These are phyloP conservation scores for Fraxinus dipetala DNA, from an alignment of 305 asterid genomes.

Conservation along the genomic window DNA sequence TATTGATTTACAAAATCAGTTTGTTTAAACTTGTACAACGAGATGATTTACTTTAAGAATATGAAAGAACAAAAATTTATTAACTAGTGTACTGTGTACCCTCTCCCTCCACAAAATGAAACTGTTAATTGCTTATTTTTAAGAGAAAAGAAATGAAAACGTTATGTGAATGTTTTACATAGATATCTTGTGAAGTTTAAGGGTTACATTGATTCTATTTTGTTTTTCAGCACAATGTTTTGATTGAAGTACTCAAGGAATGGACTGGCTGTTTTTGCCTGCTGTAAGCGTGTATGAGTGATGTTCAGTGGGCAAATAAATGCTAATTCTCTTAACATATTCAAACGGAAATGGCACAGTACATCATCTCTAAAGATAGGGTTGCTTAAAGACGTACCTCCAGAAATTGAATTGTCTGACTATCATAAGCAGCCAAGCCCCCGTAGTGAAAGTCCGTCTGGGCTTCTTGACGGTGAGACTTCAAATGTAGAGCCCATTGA, in stretches of 20 bases:
- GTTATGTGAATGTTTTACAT: background rate
- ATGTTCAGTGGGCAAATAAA: conserved; percentile 78
- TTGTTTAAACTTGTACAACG: background rate
- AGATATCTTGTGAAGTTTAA: background rate
- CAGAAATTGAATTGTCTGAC: conserved; percentile 83
- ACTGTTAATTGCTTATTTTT: background rate
- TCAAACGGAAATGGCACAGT: conserved; percentile 58
- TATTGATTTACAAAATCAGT: background rate
- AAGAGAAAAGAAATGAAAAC: background rate
- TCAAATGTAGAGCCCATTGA: conserved; percentile 67
- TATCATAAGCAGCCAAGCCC: conserved; percentile 74
- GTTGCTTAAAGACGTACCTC: conserved; percentile 59
- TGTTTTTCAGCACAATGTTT: conserved; percentile 42
- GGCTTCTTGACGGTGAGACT: conserved; percentile 77
- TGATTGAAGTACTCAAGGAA: conserved; percentile 42
- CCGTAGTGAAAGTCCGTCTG: conserved; percentile 91
- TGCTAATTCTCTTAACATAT: conserved; percentile 54
- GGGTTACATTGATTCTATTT: conserved; percentile 10
- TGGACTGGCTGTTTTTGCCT: conserved; percentile 54
- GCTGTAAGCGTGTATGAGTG: conserved; percentile 49
- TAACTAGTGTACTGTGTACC: background rate
- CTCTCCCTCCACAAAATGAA: background rate
- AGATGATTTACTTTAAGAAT: background rate
- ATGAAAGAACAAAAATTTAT: background rate
- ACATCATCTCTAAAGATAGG: conserved; percentile 62